A percentile compares a stretch with the other conserved stretches of the same genome.
These are phyloP conservation scores for Tetraselmis striata DNA, from an alignment of 139 green algal species.

Conservation along the genomic window DNA sequence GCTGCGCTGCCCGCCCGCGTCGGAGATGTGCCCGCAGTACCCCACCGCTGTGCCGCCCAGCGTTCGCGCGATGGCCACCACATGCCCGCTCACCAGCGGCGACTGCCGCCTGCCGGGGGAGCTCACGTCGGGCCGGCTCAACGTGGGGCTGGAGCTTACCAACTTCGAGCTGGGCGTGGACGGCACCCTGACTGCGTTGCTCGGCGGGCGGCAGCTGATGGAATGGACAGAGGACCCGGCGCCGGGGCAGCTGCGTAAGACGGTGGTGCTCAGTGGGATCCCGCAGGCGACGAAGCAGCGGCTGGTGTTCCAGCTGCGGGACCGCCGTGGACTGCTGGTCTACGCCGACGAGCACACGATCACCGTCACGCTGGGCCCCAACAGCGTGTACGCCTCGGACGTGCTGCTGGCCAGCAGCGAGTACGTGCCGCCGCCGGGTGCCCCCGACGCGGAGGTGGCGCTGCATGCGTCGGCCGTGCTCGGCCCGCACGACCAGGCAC, in stretches of 20 bases:
- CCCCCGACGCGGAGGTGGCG: background rate
- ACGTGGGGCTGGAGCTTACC: background rate
- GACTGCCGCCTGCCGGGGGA: background rate
- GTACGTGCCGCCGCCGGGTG: background rate
- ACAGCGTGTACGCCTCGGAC: background rate
- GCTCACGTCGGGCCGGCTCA: background rate
- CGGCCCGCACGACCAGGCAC: background rate
- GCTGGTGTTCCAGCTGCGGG: background rate
- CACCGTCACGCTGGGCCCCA: background rate
- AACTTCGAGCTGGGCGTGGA: background rate
- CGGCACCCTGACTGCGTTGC: background rate
- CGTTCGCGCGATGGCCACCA: background rate
- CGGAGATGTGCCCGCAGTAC: conserved; percentile 3
- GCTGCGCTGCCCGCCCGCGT: background rate
- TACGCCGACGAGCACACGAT: background rate
- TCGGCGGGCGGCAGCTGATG: background rate
- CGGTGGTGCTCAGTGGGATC: background rate
- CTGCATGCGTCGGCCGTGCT: background rate
- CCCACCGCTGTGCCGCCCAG: background rate
- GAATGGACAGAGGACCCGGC: background rate
- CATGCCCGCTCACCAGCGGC: background rate
- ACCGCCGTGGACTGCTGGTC: background rate
- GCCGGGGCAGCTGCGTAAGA: background rate
- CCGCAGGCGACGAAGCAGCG: background rate
- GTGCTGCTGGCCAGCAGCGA: background rate